Evolutionary conservation across 805 yeast genomes (phyloP), one percentile per base, ranked within the genome.

Genomic region (Sugiyamaella boreocaroliniensis): DNA sequence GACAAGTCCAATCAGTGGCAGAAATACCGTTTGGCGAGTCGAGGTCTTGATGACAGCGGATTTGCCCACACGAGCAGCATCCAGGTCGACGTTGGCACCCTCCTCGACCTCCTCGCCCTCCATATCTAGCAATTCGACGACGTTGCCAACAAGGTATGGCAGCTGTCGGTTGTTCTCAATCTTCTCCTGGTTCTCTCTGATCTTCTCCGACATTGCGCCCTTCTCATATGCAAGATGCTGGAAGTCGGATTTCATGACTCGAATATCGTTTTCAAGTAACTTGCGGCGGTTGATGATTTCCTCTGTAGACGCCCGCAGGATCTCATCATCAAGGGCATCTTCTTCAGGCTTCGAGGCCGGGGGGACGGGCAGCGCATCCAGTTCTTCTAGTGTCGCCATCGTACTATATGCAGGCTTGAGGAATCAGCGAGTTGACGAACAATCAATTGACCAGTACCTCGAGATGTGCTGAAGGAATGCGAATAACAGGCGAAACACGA

Each of bases 21-120:
- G 74, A 64, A 93, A 93, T 34, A 93, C 95, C 2, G 99, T 93
- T 67, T 93, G 99, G 66, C 99, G 82, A 9, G 99, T 93, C 0
- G 97, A 88, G 0, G 99, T 93, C 71, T 93, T 93, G 57, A 93
- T 87, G 40, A 93, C 99, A 1, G 99, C 99, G n/a, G 96, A 89
- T 71, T 92, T 89, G 6, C 99, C 98, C 44, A 81, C 80, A 57
- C 96, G 82, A 11, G 95, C 79, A 46, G 97, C 86, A 66, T 93
- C 97, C 61, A 88, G 74, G 70, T 93, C 97, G 46, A 89, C 86
- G 65, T 90, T 92, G 54, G 98, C 97, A 40, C 98, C 98, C 68
- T 93, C 96, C 57, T 85, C 89, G 20, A 76, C 74, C 34, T 75
- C 76, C 57, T 78, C 81, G 26, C 92, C 93, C 56, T 89, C 92